Conservation (phyloP, 2,329 filamentous ascomycete genomes). For the Alternaria ventricosa region DNA sequence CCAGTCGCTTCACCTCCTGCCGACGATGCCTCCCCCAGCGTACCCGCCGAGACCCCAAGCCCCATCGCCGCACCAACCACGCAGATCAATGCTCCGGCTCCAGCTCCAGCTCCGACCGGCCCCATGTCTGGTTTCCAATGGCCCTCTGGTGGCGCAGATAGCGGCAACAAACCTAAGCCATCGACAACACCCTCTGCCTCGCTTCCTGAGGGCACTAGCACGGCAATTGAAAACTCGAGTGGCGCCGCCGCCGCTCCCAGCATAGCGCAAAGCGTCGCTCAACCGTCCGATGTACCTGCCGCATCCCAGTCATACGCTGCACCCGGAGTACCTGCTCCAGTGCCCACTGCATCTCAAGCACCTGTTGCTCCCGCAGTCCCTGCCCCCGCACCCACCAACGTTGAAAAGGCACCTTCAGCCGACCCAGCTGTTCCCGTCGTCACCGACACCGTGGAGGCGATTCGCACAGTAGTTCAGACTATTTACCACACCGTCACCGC, state of each 20-base stretch:
- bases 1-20: conserved; percentile 7
- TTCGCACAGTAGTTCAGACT: conserved; percentile 23
- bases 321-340: conserved; percentile 7
- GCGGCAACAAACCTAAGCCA: conserved; percentile 1
- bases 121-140: conserved; percentile 33
- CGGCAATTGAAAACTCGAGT: conserved; percentile 5
- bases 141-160: conserved; percentile 13
- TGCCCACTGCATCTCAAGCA: conserved; percentile 1
- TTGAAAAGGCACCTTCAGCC: conserved; percentile 2
- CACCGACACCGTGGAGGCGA: conserved; percentile 1
- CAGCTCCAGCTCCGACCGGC: conserved; percentile 7
- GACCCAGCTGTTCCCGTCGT: conserved; percentile 7
- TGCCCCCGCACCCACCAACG: conserved; percentile 5
- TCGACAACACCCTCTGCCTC: conserved; percentile 7
- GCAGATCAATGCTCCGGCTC: conserved; percentile 12
- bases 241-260: conserved; percentile 5
- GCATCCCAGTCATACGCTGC: not conserved
- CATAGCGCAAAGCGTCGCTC: conserved; percentile 8
- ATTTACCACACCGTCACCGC: conserved; percentile 22
- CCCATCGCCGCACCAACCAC: conserved; percentile 8
- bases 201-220: conserved; percentile 2
- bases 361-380: conserved; percentile 4
- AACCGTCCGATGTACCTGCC: conserved; percentile 8
- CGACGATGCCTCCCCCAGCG: not conserved
- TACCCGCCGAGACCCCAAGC: conserved; percentile 4